Conservation (phyloP, 768 basidiomycete species). For the Trametes cubensis region DNA sequence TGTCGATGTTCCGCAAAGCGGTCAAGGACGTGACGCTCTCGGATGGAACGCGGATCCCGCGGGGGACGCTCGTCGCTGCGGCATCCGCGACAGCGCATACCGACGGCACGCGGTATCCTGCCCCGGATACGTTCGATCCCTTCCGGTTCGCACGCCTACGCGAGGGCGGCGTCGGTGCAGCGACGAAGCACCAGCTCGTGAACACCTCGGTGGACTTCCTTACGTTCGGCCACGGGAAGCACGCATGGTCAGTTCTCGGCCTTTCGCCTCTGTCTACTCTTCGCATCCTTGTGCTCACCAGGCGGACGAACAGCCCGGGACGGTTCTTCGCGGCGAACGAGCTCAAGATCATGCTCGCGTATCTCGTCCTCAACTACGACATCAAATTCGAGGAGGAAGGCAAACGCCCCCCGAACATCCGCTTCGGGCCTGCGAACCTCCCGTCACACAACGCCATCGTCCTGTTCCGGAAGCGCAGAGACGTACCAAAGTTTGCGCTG, state of each 20-base stretch:
- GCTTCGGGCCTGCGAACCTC: slow-evolving; percentile 19
- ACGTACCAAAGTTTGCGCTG: background rate
- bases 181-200: slow-evolving; percentile 38
- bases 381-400: slow-evolving; percentile 32
- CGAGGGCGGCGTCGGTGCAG: slow-evolving; percentile 38
- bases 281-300: background rate
- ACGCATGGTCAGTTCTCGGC: slow-evolving; percentile 32
- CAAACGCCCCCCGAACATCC: slow-evolving; percentile 27
- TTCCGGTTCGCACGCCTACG: slow-evolving; percentile 49
- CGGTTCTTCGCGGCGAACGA: slow-evolving; percentile 40
- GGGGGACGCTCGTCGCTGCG: slow-evolving; percentile 26
- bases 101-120: slow-evolving; percentile 30
- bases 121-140: slow-evolving; percentile 42
- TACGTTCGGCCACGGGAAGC: slow-evolving; percentile 33
- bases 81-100: slow-evolving; percentile 25
- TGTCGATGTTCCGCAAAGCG: slow-evolving; percentile 33
- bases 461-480: slow-evolving; percentile 40
- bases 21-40: slow-evolving; percentile 38
- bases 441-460: slow-evolving; percentile 30
- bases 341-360: slow-evolving; percentile 39
- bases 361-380: slow-evolving; percentile 36
- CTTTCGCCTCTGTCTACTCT: background rate
- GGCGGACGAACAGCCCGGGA: slow-evolving; percentile 33
- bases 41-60: slow-evolving; percentile 36
- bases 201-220: slow-evolving; percentile 34